Percentiles rank a stretch among this genome's conserved stretches.
Conservation (phyloP, 2,329 filamentous ascomycete species). For the Fusarium mangiferae region DNA sequence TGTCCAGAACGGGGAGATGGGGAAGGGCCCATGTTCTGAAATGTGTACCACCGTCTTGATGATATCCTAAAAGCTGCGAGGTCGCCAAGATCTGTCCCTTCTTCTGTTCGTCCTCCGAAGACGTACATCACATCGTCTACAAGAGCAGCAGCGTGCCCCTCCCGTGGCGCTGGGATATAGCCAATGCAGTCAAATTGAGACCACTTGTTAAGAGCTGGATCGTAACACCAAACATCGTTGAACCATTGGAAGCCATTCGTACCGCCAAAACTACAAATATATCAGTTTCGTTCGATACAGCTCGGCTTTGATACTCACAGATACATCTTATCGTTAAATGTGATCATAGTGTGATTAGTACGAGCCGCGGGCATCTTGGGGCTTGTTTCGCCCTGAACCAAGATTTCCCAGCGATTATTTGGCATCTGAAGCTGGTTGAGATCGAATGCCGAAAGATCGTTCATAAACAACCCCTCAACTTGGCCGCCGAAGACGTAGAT, state of each 20-base stretch:
- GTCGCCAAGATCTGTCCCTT: constrained; percentile 91
- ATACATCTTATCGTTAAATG: constrained; percentile 92
- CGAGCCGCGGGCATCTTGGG: constrained; percentile 79
- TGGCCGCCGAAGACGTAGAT: constrained; percentile 98
- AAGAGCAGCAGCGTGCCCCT: constrained; percentile 92
- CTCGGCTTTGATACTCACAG: constrained; percentile 68
- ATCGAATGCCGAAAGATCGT: constrained; percentile 94
- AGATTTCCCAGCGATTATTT: constrained; percentile 91
- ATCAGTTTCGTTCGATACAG: constrained; percentile 18
- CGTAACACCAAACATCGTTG: constrained; percentile 98
- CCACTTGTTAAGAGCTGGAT: constrained; percentile 85
- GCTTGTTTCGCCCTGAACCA: constrained; percentile 73
- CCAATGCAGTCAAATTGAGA: constrained; percentile 93
- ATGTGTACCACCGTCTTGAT: constrained; percentile 96
- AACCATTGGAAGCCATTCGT: constrained; percentile 98
- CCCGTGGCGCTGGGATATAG: constrained; percentile 92
- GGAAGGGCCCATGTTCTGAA: constrained; percentile 98
- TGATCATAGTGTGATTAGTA: constrained; percentile 94
- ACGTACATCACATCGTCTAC: constrained; percentile 99
- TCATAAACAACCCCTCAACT: constrained; percentile 98
- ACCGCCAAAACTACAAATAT: constrained; percentile 80
- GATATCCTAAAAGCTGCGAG: constrained; percentile 81
- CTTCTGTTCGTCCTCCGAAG: constrained; percentile 94
- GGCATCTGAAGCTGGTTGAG: constrained; percentile 93
- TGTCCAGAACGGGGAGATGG: constrained; percentile 94